Evolutionary conservation across 495 filamentous ascomycete genomes (phyloP).

Genomic region (Corynascus novoguineensis): DNA sequence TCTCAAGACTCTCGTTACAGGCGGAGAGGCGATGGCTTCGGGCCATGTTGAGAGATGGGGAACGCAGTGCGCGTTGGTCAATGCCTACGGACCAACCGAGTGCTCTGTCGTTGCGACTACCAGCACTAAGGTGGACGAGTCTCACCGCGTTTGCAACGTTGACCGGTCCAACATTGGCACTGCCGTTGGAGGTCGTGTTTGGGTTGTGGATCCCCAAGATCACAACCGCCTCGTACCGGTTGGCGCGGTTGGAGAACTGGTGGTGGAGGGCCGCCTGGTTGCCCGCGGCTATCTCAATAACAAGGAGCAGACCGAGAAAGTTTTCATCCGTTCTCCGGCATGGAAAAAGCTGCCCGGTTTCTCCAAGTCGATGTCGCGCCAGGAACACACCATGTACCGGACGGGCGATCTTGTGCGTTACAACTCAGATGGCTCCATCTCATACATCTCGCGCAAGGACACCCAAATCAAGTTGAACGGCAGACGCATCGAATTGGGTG

Average conservation of each 20-base stretch:
- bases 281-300: slow-evolving; percentile 42
- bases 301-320: slow-evolving; percentile 28
- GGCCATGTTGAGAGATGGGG: slow-evolving; percentile 29
- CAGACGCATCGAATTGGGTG: slow-evolving; percentile 35
- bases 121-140: slow-evolving; percentile 24
- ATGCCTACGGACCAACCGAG: slow-evolving; percentile 54
- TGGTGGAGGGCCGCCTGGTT: slow-evolving; percentile 40
- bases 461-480: slow-evolving; percentile 41
- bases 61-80: slow-evolving; percentile 35
- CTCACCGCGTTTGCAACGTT: slow-evolving; percentile 17
- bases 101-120: slow-evolving; percentile 32
- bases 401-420: slow-evolving; percentile 54
- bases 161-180: slow-evolving; percentile 41
- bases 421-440: slow-evolving; percentile 34
- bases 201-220: slow-evolving; percentile 52
- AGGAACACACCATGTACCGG: slow-evolving; percentile 32
- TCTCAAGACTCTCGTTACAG: slow-evolving; percentile 23
- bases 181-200: slow-evolving; percentile 38
- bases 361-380: slow-evolving; percentile 22
- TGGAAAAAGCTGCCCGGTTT: slow-evolving; percentile 35
- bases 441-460: slow-evolving; percentile 34
- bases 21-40: slow-evolving; percentile 24
- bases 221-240: slow-evolving; percentile 45
- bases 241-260: slow-evolving; percentile 42
- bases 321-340: slow-evolving; percentile 28